Evolutionary conservation across 148 eudicot genomes (phyloP).

Genomic region (Vaccinium darrowii): DNA sequence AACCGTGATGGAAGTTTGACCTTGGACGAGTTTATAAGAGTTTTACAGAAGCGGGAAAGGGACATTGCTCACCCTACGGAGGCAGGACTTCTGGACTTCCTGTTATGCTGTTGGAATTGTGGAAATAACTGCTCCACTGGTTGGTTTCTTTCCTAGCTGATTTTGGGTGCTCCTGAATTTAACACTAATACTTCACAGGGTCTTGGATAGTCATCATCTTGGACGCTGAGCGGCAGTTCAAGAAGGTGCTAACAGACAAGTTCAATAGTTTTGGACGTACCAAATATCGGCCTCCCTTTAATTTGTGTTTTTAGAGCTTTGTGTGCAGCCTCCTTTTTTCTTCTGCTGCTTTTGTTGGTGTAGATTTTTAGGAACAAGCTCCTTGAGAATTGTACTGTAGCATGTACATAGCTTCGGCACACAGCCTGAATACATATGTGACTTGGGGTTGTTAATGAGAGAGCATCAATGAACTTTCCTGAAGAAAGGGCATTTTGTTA

Average conservation of each 20-base stretch:
- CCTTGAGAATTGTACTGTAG: background rate
- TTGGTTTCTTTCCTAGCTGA: conserved; percentile 20
- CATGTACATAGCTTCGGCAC: background rate
- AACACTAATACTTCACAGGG: background rate
- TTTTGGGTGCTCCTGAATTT: background rate
- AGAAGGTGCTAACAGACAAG: background rate
- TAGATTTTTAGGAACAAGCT: background rate
- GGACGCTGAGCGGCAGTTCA: background rate
- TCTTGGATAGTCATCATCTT: background rate
- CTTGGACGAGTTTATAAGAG: conserved; percentile 49
- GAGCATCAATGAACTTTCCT: background rate
- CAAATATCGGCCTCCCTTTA: background rate
- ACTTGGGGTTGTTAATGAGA: background rate
- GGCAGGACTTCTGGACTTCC: conserved; percentile 34
- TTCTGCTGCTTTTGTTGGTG: background rate
- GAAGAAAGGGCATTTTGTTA: background rate
- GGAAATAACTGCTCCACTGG: conserved; percentile 28
- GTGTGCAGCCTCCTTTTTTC: background rate
- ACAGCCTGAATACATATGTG: background rate
- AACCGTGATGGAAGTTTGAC: conserved; percentile 59
- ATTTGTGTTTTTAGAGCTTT: background rate
- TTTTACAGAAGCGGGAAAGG: conserved; percentile 48
- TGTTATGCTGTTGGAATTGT: conserved; percentile 52
- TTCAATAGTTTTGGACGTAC: background rate
- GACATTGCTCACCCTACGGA: conserved; percentile 47